These are phyloP conservation scores for Heterobasidion annosum DNA, from an alignment of 1,284 basidiomycete genomes.

Conservation along the genomic window DNA sequence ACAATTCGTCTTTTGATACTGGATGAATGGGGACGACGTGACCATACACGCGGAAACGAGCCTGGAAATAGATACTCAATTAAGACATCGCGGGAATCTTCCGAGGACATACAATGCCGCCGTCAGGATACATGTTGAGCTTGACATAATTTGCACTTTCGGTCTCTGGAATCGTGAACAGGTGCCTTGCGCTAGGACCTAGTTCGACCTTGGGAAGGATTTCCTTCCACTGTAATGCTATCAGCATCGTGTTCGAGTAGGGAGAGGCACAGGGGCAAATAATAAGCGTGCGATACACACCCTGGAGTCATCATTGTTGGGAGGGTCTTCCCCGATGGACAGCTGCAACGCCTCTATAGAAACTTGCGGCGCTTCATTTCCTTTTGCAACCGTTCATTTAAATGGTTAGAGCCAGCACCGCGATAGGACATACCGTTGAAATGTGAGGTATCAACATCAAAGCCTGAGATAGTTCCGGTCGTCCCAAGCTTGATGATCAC, in stretches of 20 bases:
- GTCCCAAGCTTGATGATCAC: constrained; percentile 87
- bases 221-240: constrained; percentile 60
- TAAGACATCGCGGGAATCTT: not conserved
- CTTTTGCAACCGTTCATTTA: constrained; percentile 23
- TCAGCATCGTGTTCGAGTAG: not conserved
- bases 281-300: constrained; percentile 28
- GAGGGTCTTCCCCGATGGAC: constrained; percentile 30
- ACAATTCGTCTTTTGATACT: constrained; percentile 31
- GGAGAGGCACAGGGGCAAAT: not conserved
- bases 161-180: constrained; percentile 67
- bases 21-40: constrained; percentile 62
- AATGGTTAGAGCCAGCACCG: not conserved
- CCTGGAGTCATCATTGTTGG: constrained; percentile 35
- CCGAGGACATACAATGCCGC: constrained; percentile 70
- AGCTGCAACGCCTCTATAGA: constrained; percentile 63
- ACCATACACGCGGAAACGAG: constrained; percentile 86
- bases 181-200: constrained; percentile 79
- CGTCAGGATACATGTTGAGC: constrained; percentile 94
- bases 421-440: constrained; percentile 64
- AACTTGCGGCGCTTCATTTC: constrained; percentile 85
- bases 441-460: constrained; percentile 94
- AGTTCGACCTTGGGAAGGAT: constrained; percentile 69
- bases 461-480: constrained; percentile 70
- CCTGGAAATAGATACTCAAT: constrained; percentile 34
- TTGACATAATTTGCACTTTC: constrained; percentile 73